These are phyloP conservation scores for Tetrapisispora taiwanensis DNA, from an alignment of 805 yeast genomes.

Conservation along the genomic window DNA sequence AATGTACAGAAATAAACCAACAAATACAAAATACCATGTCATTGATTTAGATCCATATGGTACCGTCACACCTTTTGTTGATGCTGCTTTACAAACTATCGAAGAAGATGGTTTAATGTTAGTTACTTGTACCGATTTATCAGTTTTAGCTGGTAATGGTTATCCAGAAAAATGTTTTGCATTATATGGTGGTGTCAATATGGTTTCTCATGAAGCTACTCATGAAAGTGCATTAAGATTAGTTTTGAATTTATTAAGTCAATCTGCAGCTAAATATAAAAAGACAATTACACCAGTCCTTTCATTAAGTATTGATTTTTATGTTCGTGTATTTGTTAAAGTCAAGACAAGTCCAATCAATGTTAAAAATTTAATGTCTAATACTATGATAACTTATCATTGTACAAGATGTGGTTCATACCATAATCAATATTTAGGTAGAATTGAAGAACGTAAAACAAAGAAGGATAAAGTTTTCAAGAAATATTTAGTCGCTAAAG, in stretches of 20 bases:
- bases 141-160: slow-evolving; percentile 90
- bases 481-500: slow-evolving; percentile 56
- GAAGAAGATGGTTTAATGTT: slow-evolving; percentile 75
- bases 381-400: slow-evolving; percentile 66
- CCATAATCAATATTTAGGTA: slow-evolving; percentile 66
- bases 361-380: slow-evolving; percentile 70
- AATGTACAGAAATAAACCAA: slow-evolving; percentile 45
- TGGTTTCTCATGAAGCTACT: slow-evolving; percentile 67
- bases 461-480: slow-evolving; percentile 29
- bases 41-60: slow-evolving; percentile 97
- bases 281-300: slow-evolving; percentile 79
- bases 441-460: slow-evolving; percentile 35
- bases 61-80: slow-evolving; percentile 91
- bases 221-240: slow-evolving; percentile 90
- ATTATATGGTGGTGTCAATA: slow-evolving; percentile 83
- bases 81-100: slow-evolving; percentile 79
- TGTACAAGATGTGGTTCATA: slow-evolving; percentile 83
- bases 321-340: slow-evolving; percentile 74
- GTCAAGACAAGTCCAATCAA: slow-evolving; percentile 69
- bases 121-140: slow-evolving; percentile 93
- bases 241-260: slow-evolving; percentile 64
- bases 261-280: slow-evolving; percentile 83
- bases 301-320: slow-evolving; percentile 82
- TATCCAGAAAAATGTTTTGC: slow-evolving; percentile 97
- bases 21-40: slow-evolving; percentile 54